phyloP scores from a whole-genome alignment of 164 flowering plant genomes.

The Umbellularia californica region DNA sequence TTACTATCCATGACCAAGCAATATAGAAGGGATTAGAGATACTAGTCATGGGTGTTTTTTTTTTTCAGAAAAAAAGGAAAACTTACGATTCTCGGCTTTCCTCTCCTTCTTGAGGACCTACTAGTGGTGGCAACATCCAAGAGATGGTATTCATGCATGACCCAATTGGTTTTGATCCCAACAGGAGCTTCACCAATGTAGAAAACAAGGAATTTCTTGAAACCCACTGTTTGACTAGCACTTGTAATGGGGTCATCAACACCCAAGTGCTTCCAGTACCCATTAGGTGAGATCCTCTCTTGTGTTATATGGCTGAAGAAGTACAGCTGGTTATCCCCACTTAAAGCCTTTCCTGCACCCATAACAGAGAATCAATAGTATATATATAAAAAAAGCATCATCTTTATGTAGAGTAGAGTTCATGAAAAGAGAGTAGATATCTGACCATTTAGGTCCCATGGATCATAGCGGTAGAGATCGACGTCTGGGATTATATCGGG shows the following conservation, averaged over 20 bases:
- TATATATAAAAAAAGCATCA: neutral
- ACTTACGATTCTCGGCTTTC: conserved; percentile 33
- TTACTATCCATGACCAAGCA: neutral
- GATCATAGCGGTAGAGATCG: conserved; percentile 65
- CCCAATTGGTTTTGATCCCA: conserved; percentile 51
- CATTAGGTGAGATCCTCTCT: conserved; percentile 43
- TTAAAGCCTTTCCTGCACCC: conserved; percentile 63
- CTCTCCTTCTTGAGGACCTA: conserved; percentile 39
- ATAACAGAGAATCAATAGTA: neutral
- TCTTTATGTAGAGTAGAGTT: neutral
- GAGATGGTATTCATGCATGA: conserved; percentile 58
- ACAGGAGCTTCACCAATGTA: conserved; percentile 36
- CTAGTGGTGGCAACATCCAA: conserved; percentile 26
- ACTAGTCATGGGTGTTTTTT: too few species aligned
- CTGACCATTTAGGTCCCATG: conserved; percentile 85
- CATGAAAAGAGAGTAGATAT: neutral
- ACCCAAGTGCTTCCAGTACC: conserved; percentile 65
- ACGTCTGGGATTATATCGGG: conserved; percentile 87
- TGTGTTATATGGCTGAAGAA: conserved; percentile 61
- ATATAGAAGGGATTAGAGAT: too few species aligned
- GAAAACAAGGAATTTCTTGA: conserved; percentile 43
- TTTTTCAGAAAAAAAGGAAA: neutral
- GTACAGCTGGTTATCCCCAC: conserved; percentile 67
- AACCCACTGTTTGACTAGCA: conserved; percentile 32
- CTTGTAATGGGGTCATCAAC: conserved; percentile 50